phyloP scores from a whole-genome alignment of 208 protist genomes.

The Leishmania martiniquensis region DNA sequence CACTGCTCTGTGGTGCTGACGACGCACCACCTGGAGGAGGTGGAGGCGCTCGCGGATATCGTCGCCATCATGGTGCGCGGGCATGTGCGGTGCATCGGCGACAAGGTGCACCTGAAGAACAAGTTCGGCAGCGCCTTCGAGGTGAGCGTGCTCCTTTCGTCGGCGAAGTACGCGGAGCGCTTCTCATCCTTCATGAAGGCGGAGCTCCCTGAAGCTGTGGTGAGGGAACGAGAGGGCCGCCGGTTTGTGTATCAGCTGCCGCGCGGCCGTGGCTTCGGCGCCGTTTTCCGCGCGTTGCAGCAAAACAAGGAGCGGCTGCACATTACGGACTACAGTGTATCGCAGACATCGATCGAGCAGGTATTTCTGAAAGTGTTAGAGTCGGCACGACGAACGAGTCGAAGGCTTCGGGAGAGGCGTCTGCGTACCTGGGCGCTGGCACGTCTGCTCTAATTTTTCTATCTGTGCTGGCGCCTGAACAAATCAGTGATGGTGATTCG shows the following conservation, averaged over 20 bases:
- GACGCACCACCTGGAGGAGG: constrained; percentile 95
- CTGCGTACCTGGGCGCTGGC: too few species aligned
- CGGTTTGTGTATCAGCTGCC: constrained; percentile 60
- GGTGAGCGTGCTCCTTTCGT: constrained; percentile 44
- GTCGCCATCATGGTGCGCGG: constrained; percentile 87
- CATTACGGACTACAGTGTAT: constrained; percentile 75
- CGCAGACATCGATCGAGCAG: constrained; percentile 81
- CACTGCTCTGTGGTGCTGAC: constrained; percentile 87
- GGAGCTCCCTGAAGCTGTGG: constrained; percentile 31
- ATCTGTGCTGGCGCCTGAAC: too few species aligned
- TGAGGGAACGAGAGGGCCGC: constrained; percentile 42
- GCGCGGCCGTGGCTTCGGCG: constrained; percentile 28
- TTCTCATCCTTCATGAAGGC: constrained; percentile 42
- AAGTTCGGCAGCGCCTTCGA: constrained; percentile 72
- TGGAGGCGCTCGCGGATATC: constrained; percentile 77
- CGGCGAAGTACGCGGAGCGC: constrained; percentile 5
- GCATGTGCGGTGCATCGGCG: constrained; percentile 74
- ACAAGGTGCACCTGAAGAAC: constrained; percentile 67
- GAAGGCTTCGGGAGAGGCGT: too few species aligned
- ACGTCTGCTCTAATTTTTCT: too few species aligned
- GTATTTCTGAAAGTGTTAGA: neutral
- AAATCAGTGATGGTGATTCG: too few species aligned
- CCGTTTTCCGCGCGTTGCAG: constrained; percentile 48
- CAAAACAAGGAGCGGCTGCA: constrained; percentile 29
- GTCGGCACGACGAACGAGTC: neutral